Evolutionary conservation across 2,329 filamentous ascomycete genomes (phyloP), one percentile per base, ranked within the genome.

Genomic region (Trichoderma harzianum): DNA sequence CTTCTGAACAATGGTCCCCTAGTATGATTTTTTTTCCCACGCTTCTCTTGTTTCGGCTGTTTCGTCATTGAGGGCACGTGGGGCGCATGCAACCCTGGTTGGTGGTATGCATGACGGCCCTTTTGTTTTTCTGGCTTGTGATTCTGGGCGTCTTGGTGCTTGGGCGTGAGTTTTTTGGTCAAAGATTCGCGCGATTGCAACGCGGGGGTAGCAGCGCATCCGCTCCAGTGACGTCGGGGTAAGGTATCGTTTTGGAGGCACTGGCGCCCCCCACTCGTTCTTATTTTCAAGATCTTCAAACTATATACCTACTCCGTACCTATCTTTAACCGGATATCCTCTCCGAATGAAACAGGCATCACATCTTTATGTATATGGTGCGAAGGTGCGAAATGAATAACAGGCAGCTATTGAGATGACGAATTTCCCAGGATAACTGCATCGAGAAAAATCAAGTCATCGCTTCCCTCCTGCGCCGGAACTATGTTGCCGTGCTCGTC

Each of bases 61-160:
- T 63, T 70, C 68, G 60, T 64, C 58, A 64, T 64, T 57, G 51
- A 51, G 39, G 39, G 66, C 66, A 69, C 68, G 68, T 70, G 68
- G 68, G 68, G 68, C 47, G 21, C 58, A 43, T 64, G 55, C 53
- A 43, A 70, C 47, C 68, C 68, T 64, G 60, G 68, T 70, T 64
- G 57, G 68, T 43, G 68, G 43, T 28, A 51, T 64, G 43, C 43
- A 63, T 47, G 34, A 26, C 36, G 32, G 58, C 32, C 21, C 21
- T 26, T 62, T 36, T 62, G 24, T 5, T 34, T 21, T 32, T 51
- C 21, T 65, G 57, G 57, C 57, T 60, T 60, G 57, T 60, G 57
- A 60, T 47, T 63, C 16, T 62, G 30, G 58, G 32, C 32, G 8
- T 36, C 30, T 61, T 10, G 3, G 6, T 36, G 39, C 32, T 28